Evolutionary conservation across 495 filamentous ascomycete species (phyloP).

Genomic region (Thermochaetoides thermophila): DNA sequence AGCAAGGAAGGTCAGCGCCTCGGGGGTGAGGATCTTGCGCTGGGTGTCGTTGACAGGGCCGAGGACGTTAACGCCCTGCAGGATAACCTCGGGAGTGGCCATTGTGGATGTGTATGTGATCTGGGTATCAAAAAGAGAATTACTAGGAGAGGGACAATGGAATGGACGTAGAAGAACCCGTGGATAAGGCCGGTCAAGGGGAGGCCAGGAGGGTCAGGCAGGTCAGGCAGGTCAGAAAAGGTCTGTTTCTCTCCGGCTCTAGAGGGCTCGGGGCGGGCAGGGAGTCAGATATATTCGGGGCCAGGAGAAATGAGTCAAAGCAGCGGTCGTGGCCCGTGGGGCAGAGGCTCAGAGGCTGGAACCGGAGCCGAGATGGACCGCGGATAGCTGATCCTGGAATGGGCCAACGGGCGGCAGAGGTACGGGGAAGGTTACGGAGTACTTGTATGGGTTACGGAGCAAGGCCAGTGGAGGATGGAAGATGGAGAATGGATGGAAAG

Average conservation of each 20-base stretch:
- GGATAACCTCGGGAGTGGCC: slow-evolving; percentile 56
- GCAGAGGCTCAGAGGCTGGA: not conserved
- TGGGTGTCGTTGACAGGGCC: slow-evolving; percentile 62
- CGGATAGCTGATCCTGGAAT: slow-evolving; percentile 7
- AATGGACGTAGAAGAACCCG: no score
- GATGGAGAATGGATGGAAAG: no score
- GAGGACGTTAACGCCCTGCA: slow-evolving; percentile 78
- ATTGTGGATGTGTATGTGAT: slow-evolving; percentile 33
- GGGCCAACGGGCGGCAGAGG: not conserved
- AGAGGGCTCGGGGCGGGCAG: not conserved
- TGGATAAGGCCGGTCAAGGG: no score
- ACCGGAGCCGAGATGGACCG: slow-evolving; percentile 2
- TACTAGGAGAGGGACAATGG: no score
- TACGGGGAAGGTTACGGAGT: not conserved
- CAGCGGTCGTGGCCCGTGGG: no score
- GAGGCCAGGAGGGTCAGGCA: no score
- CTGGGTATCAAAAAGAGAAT: no score
- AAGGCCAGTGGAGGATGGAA: no score
- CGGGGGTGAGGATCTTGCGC: slow-evolving; percentile 80
- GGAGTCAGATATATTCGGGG: not conserved
- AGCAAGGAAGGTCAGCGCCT: slow-evolving; percentile 84
- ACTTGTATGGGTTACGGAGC: not conserved
- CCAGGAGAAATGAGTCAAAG: slow-evolving; percentile 1
- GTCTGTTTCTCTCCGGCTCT: no score
- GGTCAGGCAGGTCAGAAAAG: no score